Base-by-base conservation (phyloP, 225 moss, liverwort and hornwort species). In the Straminergon stramineum region DNA sequence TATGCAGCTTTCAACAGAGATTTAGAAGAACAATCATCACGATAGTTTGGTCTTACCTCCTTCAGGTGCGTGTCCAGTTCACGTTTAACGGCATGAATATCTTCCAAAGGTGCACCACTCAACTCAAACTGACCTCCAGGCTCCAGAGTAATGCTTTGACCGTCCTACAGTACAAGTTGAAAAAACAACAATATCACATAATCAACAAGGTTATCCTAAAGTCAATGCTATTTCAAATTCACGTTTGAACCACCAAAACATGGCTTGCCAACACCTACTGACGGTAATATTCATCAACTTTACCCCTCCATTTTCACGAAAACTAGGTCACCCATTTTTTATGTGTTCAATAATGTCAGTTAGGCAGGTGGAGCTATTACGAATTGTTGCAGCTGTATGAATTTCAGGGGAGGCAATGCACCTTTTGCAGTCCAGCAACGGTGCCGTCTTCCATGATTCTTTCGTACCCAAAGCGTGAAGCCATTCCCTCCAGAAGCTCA, bases 101-200 rank as follows among this genome's bases (percentile, higher is more conserved):
- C 95, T 85, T 95, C 90, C 53, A 98, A 86, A 30, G 97, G 96
- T 58, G 96, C 96, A 82, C 98, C 97, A 85, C 98, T 98, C 60
- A 97, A 89, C 88, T 98, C 98, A 84, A 98, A 95, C 89, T 98
- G 97, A 60, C 98, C 97, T 91, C 98, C 98, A 81, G 98, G 98
- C 86, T 98, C 98, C 88, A 96, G 90, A 24, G 98, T 97, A 64
- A 95, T 56, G 84, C 97, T 98, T 89, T 91, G 94, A n/a, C 98
- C 98, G 60, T 96, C 92, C 97, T 98, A 87, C 27, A 81, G 21
- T 35, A 91, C 15, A 86, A 69, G 21, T 52, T 52, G 34, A 56
- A 66, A 15, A 43, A 43, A 45, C 19, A 23, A 53, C 5, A 24
- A 11, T 8, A 43, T 27, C n/a, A 81, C 34, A 39, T 55, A 85